phyloP scores from a whole-genome alignment of 2,329 filamentous ascomycete genomes.

The Chalaropsis thielavioides region DNA sequence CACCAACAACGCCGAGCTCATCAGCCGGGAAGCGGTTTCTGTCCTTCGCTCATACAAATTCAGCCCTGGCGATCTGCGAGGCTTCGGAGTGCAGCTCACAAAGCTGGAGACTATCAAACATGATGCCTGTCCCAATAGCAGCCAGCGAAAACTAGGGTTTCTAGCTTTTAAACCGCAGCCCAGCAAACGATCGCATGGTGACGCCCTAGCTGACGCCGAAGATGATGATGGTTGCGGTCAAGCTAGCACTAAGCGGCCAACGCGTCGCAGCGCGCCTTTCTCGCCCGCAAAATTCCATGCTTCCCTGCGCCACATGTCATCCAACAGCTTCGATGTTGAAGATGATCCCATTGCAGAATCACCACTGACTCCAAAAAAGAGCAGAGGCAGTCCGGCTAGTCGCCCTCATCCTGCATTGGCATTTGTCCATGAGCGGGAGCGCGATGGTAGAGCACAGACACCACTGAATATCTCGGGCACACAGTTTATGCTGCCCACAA shows the following conservation, averaged over 20 bases:
- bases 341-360: slow-evolving; percentile 12
- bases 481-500: slow-evolving; percentile 78
- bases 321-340: not conserved
- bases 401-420: slow-evolving; percentile 36
- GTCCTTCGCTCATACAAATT: slow-evolving; percentile 71
- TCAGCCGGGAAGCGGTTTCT: slow-evolving; percentile 72
- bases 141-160: slow-evolving; percentile 68
- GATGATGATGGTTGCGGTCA: slow-evolving; percentile 1
- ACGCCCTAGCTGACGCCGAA: slow-evolving; percentile 22
- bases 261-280: not conserved
- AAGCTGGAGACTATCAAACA: slow-evolving; percentile 68
- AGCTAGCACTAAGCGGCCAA: not conserved
- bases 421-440: slow-evolving; percentile 33
- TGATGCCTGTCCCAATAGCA: slow-evolving; percentile 45
- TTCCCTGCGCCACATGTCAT: slow-evolving; percentile 17
- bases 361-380: slow-evolving; percentile 6
- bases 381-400: not conserved
- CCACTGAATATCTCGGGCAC: slow-evolving; percentile 71
- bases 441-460: slow-evolving; percentile 43
- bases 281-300: not conserved
- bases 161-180: slow-evolving; percentile 25
- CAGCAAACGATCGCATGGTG: slow-evolving; percentile 19
- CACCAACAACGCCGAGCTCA: slow-evolving; percentile 55
- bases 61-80: slow-evolving; percentile 81
- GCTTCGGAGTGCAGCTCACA: slow-evolving; percentile 83